Percentiles rank a stretch among this genome's conserved stretches.
These are phyloP conservation scores for Hypholoma fasciculare DNA, from an alignment of 768 basidiomycete genomes.

Conservation along the genomic window DNA sequence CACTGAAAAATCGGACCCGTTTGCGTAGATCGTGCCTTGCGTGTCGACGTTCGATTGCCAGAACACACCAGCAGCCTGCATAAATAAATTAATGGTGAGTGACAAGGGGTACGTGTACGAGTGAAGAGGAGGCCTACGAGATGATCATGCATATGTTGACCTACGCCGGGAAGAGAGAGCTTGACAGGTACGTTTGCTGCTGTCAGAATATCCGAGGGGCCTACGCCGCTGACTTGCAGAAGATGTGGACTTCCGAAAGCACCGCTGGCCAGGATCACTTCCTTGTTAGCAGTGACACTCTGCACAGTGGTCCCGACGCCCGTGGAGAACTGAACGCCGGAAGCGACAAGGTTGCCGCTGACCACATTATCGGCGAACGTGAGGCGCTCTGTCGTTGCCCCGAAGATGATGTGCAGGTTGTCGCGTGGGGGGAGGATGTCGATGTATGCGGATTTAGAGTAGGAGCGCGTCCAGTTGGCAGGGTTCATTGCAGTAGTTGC, in stretches of 20 bases:
- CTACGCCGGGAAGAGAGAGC: constrained; percentile 57
- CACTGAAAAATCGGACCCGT: constrained; percentile 28
- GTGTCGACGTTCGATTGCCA: constrained; percentile 25
- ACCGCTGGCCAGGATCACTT: constrained; percentile 58
- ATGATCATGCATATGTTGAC: constrained; percentile 58
- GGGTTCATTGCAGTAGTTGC: constrained; percentile 63
- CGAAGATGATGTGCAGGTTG: constrained; percentile 64
- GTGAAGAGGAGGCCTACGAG: constrained; percentile 23
- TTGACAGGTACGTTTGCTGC: constrained; percentile 44
- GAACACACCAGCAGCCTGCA: constrained; percentile 21
- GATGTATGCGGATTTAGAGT: constrained; percentile 65
- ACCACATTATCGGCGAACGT: constrained; percentile 51
- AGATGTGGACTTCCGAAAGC: constrained; percentile 54
- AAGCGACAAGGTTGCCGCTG: constrained; percentile 31
- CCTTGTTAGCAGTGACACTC: constrained; percentile 56
- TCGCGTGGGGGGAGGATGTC: constrained; percentile 61
- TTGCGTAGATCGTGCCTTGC: constrained; percentile 25
- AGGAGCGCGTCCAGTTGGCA: constrained; percentile 65
- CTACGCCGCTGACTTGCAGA: constrained; percentile 58
- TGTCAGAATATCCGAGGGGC: constrained; percentile 50
- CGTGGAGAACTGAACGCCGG: constrained; percentile 41
- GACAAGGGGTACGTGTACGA: background rate
- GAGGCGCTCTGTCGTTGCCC: constrained; percentile 57
- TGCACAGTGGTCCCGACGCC: constrained; percentile 27
- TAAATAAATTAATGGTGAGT: background rate